phyloP scores from a whole-genome alignment of 129 eudicot species.

The Arctium lappa region DNA sequence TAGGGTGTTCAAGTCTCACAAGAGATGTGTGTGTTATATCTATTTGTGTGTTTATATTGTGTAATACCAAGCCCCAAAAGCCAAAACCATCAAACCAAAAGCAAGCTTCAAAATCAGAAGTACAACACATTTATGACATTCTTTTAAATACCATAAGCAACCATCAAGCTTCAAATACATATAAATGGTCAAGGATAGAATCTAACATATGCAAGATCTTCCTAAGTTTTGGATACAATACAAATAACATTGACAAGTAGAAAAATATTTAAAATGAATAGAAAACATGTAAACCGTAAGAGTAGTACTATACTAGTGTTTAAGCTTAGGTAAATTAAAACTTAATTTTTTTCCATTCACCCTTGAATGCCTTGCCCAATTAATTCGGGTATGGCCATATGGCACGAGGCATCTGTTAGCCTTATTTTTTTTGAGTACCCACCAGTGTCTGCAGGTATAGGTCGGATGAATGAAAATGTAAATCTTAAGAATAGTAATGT shows the following conservation, averaged over 20 bases:
- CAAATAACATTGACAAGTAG: background rate
- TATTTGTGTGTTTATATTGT: too few relatives aligned
- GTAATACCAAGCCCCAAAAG: background rate
- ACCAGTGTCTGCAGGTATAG: too few relatives aligned
- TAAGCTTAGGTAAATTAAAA: background rate
- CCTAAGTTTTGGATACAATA: background rate
- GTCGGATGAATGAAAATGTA: too few relatives aligned
- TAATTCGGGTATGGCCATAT: too few relatives aligned
- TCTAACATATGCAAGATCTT: background rate
- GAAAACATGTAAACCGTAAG: background rate
- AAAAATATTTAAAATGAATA: background rate
- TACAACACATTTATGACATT: background rate
- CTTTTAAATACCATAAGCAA: background rate
- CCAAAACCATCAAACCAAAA: background rate
- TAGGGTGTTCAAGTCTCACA: background rate
- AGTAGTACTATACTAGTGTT: background rate
- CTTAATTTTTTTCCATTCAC: too few relatives aligned
- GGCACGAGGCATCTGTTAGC: too few relatives aligned
- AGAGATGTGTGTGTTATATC: background rate
- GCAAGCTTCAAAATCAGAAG: background rate
- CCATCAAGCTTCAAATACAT: background rate
- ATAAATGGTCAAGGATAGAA: background rate
- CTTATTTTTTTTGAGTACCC: too few relatives aligned
- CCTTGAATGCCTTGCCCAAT: too few relatives aligned
- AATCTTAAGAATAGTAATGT: too few relatives aligned